Evolutionary conservation across 2,329 filamentous ascomycete genomes (phyloP).

Genomic region (Dactylellina leptospora): DNA sequence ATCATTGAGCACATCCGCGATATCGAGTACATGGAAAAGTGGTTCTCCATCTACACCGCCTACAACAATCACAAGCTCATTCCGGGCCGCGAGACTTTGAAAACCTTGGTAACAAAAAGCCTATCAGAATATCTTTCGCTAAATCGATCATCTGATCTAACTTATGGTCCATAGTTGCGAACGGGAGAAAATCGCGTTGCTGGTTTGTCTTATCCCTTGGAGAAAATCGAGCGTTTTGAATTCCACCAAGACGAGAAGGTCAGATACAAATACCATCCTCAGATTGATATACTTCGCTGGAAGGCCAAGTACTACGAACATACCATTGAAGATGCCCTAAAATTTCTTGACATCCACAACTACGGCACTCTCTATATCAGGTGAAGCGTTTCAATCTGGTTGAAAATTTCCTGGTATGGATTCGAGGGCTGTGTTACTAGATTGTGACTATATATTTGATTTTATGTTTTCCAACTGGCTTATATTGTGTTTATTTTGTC

Average conservation of each 20-base stretch:
- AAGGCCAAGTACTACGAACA: slow-evolving; percentile 40
- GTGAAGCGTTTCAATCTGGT: neutral
- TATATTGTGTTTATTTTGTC: too few species aligned
- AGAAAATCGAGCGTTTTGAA: slow-evolving; percentile 6
- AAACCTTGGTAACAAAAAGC: too few species aligned
- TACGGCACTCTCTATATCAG: neutral
- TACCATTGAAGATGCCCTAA: slow-evolving; percentile 2
- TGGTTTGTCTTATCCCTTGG: slow-evolving; percentile 4
- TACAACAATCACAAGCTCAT: neutral
- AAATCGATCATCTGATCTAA: neutral
- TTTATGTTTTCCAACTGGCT: neutral
- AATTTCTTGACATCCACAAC: slow-evolving; percentile 17
- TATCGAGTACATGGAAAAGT: slow-evolving; percentile 25
- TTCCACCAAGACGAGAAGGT: neutral
- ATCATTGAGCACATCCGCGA: slow-evolving; percentile 12
- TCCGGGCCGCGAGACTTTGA: neutral
- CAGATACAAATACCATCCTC: neutral
- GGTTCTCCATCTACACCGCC: slow-evolving; percentile 20
- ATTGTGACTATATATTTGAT: neutral
- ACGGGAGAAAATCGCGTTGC: slow-evolving; percentile 18
- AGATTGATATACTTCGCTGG: slow-evolving; percentile 37
- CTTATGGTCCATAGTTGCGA: neutral
- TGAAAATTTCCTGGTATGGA: neutral
- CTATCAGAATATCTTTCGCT: too few species aligned
- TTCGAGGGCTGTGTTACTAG: neutral